A percentile compares a stretch with the other conserved stretches of the same genome.
These are phyloP conservation scores for Dictyostelium firmibasis DNA, from an alignment of 78 protist genomes.

Conservation along the genomic window DNA sequence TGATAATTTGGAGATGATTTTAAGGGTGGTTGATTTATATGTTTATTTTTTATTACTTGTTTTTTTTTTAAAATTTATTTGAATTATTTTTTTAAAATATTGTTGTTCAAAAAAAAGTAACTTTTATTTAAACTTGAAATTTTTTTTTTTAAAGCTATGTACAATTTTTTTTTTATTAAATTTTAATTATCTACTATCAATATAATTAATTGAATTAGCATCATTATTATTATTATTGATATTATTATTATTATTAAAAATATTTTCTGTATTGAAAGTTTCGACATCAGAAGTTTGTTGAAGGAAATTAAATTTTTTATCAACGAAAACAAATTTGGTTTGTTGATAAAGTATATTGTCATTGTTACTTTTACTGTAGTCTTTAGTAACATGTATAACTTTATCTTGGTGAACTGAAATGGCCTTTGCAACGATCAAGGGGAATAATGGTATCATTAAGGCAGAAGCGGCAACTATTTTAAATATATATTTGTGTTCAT, in stretches of 20 bases:
- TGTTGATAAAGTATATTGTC: background rate
- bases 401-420: background rate
- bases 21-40: no score
- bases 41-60: no score
- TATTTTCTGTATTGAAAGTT: background rate
- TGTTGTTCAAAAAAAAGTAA: no score
- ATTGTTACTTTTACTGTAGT: background rate
- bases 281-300: background rate
- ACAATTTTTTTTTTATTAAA: background rate
- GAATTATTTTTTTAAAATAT: no score
- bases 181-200: background rate
- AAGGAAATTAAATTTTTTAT: background rate
- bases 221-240: background rate
- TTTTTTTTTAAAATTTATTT: no score
- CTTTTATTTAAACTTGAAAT: no score
- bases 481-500: background rate
- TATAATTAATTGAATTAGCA: background rate
- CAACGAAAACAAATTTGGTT: background rate
- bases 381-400: background rate
- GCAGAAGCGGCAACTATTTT: background rate
- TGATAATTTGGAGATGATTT: no score
- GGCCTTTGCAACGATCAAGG: background rate
- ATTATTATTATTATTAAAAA: background rate
- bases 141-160: background rate
- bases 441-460: background rate